These are phyloP conservation scores for Globisporangium abappressorium DNA, from an alignment of 352 stramenopile species.

Conservation along the genomic window DNA sequence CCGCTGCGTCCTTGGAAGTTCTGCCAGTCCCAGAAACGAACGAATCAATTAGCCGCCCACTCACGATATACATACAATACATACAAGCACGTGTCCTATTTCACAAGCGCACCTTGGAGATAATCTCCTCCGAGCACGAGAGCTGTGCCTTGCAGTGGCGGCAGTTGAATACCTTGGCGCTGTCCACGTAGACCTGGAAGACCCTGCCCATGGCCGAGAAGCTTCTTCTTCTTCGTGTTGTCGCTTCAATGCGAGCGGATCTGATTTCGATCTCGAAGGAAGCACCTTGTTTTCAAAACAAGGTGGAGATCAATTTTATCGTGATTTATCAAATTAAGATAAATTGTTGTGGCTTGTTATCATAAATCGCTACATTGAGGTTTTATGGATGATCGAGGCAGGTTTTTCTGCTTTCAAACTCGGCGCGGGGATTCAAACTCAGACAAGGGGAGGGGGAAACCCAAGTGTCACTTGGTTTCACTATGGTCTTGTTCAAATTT, in stretches of 20 bases:
- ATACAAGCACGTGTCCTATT: not conserved
- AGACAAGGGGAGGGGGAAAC: constrained; percentile 7
- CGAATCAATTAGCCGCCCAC: not conserved
- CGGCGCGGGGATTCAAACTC: constrained; percentile 13
- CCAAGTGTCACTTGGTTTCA: constrained; percentile 26
- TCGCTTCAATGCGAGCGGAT: constrained; percentile 3
- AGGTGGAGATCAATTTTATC: not conserved
- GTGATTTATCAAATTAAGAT: not conserved
- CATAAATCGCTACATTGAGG: not conserved
- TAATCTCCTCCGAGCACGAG: constrained; percentile 91
- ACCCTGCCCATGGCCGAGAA: constrained; percentile 55
- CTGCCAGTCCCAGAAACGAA: constrained; percentile 21
- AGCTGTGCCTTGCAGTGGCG: constrained; percentile 90
- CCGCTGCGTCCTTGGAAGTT: constrained; percentile 81
- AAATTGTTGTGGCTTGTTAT: not conserved
- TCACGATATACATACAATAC: constrained; percentile 1
- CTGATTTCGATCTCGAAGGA: not conserved
- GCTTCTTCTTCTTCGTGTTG: not conserved
- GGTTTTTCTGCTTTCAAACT: not conserved
- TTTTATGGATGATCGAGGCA: not conserved
- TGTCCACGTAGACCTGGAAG: constrained; percentile 91
- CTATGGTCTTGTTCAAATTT: constrained; percentile 36
- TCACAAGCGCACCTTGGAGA: constrained; percentile 87
- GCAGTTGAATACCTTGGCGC: constrained; percentile 89
- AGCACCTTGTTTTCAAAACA: not conserved